Evolutionary conservation across 768 basidiomycete genomes (phyloP), one percentile per base, ranked within the genome.

Genomic region (Podaxis sp.): DNA sequence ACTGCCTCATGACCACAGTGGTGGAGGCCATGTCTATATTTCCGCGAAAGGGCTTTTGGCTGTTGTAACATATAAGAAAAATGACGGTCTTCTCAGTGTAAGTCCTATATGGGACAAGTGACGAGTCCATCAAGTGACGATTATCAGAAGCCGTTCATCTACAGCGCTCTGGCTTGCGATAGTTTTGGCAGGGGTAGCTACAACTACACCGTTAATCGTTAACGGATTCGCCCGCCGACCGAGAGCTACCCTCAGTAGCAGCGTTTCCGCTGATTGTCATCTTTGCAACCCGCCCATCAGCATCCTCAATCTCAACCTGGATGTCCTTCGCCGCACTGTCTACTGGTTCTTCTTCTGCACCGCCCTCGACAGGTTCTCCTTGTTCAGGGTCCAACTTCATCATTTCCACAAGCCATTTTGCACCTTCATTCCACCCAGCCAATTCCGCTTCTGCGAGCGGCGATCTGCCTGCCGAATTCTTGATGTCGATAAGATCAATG

Each of bases 381-480:
- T 66, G 73, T 42, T 74, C 82, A 2, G 79, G 72, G 23, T 87
- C 87, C 2, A 94, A 77, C 55, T 84, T 82, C 89, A 95, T 95
- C 73, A 89, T 81, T 68, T 86, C 81, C 0, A 91, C 91, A 48
- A 93, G 78, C 87, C 89, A 93, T 66, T 81, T 82, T 14, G 92
- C 88, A 23, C 91, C 92, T 64, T 94, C 93, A 16, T 92, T 86
- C 87, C 90, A 91, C 1, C 83, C 89, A 2, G 81, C 85, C 47
- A 84, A 77, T 71, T 93, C 92, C 0, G 90, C 93, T 71, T 92
- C 91, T 14, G 81, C 88, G 0, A 95, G 79, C n/a, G 92, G 85
- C 28, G 91, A 87, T 54, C 81, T 80, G 1, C 91, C 91, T 2
- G 85, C 86, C 1, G 70, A 65, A 65, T 92, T 95, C 74, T 86